These are phyloP conservation scores for Coelastrella sp. DNA, from an alignment of 139 green algal species.

Conservation along the genomic window DNA sequence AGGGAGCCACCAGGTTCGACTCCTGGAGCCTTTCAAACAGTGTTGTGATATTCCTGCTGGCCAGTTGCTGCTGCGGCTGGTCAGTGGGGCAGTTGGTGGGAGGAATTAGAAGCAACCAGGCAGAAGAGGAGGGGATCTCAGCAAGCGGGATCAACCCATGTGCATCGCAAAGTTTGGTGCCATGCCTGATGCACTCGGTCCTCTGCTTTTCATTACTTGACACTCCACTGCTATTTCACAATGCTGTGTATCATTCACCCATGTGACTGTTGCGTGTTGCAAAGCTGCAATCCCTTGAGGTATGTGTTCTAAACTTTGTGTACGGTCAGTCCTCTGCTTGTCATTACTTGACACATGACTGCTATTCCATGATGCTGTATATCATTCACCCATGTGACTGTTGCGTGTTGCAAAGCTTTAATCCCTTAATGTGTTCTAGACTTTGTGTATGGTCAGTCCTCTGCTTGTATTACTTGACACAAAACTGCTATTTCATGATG, in stretches of 20 bases:
- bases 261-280: neutral
- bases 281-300: no score
- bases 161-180: neutral
- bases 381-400: neutral
- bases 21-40: conserved; percentile 48
- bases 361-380: neutral
- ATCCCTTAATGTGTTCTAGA: no score
- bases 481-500: no score
- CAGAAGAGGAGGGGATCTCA: conserved; percentile 7
- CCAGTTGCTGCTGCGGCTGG: neutral
- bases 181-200: no score
- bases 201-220: no score
- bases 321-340: no score
- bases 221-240: no score
- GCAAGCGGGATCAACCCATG: conserved; percentile 36
- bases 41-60: neutral
- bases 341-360: no score
- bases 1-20: conserved; percentile 49
- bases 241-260: neutral
- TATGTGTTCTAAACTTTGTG: no score
- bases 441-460: no score
- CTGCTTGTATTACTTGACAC: no score
- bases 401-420: no score
- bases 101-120: conserved; percentile 37
- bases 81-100: conserved; percentile 5